Conservation (phyloP, 2,329 filamentous ascomycete species). For the Xylariales sp. region DNA sequence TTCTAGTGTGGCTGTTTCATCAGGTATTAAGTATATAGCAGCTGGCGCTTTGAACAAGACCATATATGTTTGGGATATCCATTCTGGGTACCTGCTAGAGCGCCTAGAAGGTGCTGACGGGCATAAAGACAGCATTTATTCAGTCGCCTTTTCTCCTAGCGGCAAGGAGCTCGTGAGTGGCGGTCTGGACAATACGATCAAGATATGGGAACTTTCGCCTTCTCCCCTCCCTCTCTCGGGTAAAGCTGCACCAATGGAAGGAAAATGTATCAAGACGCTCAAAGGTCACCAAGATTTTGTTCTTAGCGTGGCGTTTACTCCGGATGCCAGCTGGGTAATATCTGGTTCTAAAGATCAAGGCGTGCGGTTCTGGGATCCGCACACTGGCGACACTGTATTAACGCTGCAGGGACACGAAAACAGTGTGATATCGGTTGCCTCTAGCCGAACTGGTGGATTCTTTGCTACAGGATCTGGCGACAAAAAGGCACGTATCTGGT, state of each 20-base stretch:
- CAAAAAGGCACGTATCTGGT: slow-evolving; percentile 98
- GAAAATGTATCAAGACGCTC: slow-evolving; percentile 95
- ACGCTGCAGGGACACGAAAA: slow-evolving; percentile 99
- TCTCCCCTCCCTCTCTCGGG: slow-evolving; percentile 71
- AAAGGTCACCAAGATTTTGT: slow-evolving; percentile 98
- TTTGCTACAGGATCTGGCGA: slow-evolving; percentile 98
- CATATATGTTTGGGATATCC: slow-evolving; percentile 95
- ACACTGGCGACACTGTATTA: slow-evolving; percentile 91
- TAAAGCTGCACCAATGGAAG: slow-evolving; percentile 78
- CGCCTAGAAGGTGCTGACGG: slow-evolving; percentile 92
- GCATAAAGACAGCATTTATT: slow-evolving; percentile 97
- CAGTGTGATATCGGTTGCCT: slow-evolving; percentile 96
- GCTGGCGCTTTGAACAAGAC: slow-evolving; percentile 97
- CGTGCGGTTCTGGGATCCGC: slow-evolving; percentile 98
- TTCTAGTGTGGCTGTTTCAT: slow-evolving; percentile 96
- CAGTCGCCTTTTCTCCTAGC: slow-evolving; percentile 93
- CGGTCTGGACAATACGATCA: slow-evolving; percentile 97
- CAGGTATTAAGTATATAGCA: slow-evolving; percentile 92
- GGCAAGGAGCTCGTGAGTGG: slow-evolving; percentile 94
- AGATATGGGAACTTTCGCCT: slow-evolving; percentile 95
- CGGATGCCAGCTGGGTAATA: slow-evolving; percentile 94
- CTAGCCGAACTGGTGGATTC: slow-evolving; percentile 85
- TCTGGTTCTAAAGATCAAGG: slow-evolving; percentile 97
- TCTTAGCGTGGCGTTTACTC: slow-evolving; percentile 92
- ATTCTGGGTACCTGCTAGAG: slow-evolving; percentile 86